phyloP scores from a whole-genome alignment of 169 alveolate species.

The Plasmodium reichenowi region DNA sequence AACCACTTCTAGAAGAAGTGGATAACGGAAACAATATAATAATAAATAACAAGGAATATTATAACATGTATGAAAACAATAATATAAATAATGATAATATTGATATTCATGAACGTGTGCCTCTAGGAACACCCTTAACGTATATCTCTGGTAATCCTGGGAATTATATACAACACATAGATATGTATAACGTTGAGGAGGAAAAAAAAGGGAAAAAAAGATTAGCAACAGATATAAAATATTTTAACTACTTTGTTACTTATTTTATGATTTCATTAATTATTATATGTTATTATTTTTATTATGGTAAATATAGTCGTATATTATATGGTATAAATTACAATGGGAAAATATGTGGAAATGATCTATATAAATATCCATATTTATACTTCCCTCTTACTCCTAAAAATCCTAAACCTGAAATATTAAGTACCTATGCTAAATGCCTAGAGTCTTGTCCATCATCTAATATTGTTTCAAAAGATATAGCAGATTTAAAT shows the following conservation, averaged over 20 bases:
- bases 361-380: constrained; percentile 5
- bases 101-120: not conserved
- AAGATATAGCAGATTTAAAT: not conserved
- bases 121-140: constrained; percentile 46
- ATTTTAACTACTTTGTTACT: constrained; percentile 6
- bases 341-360: constrained; percentile 62
- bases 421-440: constrained; percentile 40
- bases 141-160: constrained; percentile 21
- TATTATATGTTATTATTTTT: constrained; percentile 22
- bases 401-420: constrained; percentile 37
- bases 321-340: constrained; percentile 59
- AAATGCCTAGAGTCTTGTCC: constrained; percentile 67
- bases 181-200: constrained; percentile 1
- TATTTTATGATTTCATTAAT: constrained; percentile 9
- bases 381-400: constrained; percentile 65
- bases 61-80: constrained; percentile 29
- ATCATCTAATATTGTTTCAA: constrained; percentile 6
- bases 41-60: constrained; percentile 8
- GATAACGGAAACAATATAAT: not conserved
- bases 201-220: constrained; percentile 8
- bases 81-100: not conserved
- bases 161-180: not conserved
- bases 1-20: constrained; percentile 6
- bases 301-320: constrained; percentile 55
- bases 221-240: constrained; percentile 36